Conservation (phyloP, 805 yeast genomes). For the Saturnispora sekii region DNA sequence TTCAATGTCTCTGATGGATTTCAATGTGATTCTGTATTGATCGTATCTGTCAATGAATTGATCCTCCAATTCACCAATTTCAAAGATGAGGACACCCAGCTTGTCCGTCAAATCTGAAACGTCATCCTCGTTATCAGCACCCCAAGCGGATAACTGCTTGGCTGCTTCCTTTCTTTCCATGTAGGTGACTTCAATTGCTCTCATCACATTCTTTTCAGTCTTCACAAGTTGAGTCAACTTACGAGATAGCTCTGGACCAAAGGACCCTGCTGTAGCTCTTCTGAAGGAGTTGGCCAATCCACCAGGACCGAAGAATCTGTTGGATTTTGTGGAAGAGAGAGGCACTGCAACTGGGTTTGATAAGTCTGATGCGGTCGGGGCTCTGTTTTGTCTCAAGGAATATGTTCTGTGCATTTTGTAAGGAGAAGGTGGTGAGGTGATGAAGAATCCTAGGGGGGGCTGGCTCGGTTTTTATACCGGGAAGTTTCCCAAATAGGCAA, state of each 20-base stretch:
- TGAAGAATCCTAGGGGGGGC: conserved; percentile 1
- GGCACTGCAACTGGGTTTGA: conserved; percentile 83
- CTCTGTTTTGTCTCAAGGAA: conserved; percentile 88
- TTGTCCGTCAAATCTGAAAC: conserved; percentile 96
- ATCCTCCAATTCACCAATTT: conserved; percentile 96
- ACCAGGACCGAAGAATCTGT: conserved; percentile 71
- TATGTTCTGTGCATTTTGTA: conserved; percentile 88
- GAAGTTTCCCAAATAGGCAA: neutral
- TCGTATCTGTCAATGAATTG: conserved; percentile 97
- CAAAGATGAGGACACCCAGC: conserved; percentile 90
- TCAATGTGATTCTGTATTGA: conserved; percentile 92
- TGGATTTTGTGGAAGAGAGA: conserved; percentile 87
- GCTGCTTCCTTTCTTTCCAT: conserved; percentile 94
- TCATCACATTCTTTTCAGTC: conserved; percentile 93
- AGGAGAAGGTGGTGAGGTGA: neutral
- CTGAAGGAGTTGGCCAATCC: conserved; percentile 63
- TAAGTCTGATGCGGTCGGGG: conserved; percentile 95
- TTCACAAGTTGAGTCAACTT: conserved; percentile 86
- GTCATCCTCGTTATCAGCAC: conserved; percentile 96
- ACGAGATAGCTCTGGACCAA: conserved; percentile 92
- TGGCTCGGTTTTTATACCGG: conserved; percentile 4
- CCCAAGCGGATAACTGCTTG: conserved; percentile 95
- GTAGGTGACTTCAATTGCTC: conserved; percentile 87
- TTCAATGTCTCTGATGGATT: conserved; percentile 92
- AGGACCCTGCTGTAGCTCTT: conserved; percentile 78